phyloP scores from a whole-genome alignment of 176 grass and related monocot genomes.

The Eragrostis nindensis region DNA sequence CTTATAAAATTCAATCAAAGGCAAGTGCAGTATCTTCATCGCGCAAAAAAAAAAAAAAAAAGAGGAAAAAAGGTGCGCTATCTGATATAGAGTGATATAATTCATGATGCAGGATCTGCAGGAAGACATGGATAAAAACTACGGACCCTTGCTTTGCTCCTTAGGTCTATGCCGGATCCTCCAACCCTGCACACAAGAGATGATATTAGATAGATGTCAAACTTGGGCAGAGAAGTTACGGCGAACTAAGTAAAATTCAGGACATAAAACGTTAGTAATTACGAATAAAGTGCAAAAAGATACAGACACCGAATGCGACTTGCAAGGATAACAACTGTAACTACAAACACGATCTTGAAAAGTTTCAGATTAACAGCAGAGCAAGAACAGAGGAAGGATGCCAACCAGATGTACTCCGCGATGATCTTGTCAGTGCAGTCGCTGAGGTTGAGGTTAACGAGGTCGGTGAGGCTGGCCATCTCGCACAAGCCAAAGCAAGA shows the following conservation, averaged over 20 bases:
- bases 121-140: neutral
- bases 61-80: too few species aligned
- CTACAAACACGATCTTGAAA: neutral
- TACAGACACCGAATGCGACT: neutral
- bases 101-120: slow-evolving; percentile 4
- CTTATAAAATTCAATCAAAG: neutral
- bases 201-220: neutral
- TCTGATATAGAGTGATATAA: too few species aligned
- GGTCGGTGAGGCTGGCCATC: slow-evolving; percentile 78
- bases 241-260: neutral
- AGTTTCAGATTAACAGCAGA: slow-evolving; percentile 7
- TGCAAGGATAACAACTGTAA: neutral
- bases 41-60: too few species aligned
- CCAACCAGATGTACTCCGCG: slow-evolving; percentile 87
- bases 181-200: slow-evolving; percentile 61
- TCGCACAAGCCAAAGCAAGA: slow-evolving; percentile 23
- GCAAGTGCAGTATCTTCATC: neutral
- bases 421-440: slow-evolving; percentile 75
- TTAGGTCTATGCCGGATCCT: slow-evolving; percentile 84
- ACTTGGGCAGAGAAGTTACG: neutral
- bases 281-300: neutral
- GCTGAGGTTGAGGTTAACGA: slow-evolving; percentile 86
- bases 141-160: slow-evolving; percentile 96
- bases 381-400: slow-evolving; percentile 33
- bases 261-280: neutral